Conservation (phyloP, 345 rosid genomes). For the Arabidopsis arenosa region DNA sequence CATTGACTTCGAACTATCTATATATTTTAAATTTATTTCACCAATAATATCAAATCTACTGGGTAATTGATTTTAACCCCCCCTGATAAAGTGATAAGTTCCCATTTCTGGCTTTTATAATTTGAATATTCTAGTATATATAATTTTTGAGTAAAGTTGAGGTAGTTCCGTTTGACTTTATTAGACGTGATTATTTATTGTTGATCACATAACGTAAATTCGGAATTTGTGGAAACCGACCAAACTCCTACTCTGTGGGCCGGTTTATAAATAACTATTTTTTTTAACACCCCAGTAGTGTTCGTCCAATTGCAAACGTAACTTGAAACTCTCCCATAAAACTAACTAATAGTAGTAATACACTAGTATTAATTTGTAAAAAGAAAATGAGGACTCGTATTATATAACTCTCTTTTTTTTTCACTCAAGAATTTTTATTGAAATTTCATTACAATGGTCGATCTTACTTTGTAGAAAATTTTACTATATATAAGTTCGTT, state of each 20-base stretch:
- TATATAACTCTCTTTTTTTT: too few species aligned
- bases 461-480: too few species aligned
- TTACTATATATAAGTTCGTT: too few species aligned
- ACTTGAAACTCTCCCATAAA: conserved; percentile 21
- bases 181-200: conserved; percentile 29
- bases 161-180: conserved; percentile 37
- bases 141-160: conserved; percentile 15
- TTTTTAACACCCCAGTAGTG: conserved; percentile 22
- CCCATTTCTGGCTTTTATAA: neutral
- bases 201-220: conserved; percentile 16
- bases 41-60: too few species aligned
- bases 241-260: conserved; percentile 40
- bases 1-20: too few species aligned
- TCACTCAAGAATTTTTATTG: too few species aligned
- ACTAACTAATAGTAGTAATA: neutral
- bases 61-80: too few species aligned
- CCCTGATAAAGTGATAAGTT: neutral
- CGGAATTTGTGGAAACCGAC: conserved; percentile 42
- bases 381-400: neutral
- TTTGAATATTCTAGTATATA: neutral
- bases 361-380: neutral
- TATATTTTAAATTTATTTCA: neutral
- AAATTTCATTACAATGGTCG: too few species aligned
- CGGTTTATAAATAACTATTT: conserved; percentile 11
- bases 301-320: conserved; percentile 29